These are phyloP conservation scores for Vigna mungo DNA, from an alignment of 306 rosid species.

Conservation along the genomic window DNA sequence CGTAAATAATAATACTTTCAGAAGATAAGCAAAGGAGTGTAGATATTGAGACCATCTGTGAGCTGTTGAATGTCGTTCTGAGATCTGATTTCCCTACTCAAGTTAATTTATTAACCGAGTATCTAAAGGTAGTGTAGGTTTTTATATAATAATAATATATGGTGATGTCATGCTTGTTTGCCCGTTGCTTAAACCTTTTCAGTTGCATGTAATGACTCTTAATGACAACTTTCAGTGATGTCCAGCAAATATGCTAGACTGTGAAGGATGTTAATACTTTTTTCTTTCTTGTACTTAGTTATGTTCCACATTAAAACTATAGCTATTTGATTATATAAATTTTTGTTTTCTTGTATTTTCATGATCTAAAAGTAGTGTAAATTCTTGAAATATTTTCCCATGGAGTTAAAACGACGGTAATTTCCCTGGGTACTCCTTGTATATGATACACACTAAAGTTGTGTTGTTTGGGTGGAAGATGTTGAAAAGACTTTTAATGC, in stretches of 20 bases:
- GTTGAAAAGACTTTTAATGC: slow-evolving; percentile 11
- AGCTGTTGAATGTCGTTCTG: slow-evolving; percentile 63
- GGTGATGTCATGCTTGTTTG: slow-evolving; percentile 11
- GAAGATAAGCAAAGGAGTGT: slow-evolving; percentile 73
- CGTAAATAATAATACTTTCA: slow-evolving; percentile 50
- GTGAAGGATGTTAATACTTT: slow-evolving; percentile 19
- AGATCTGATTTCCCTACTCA: slow-evolving; percentile 54
- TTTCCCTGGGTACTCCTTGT: slow-evolving; percentile 8
- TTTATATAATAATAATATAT: slow-evolving; percentile 15
- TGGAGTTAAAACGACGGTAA: slow-evolving; percentile 17
- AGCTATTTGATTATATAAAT: neutral
- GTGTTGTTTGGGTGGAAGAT: slow-evolving; percentile 24
- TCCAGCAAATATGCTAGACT: slow-evolving; percentile 22
- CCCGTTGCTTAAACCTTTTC: slow-evolving; percentile 12
- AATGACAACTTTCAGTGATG: slow-evolving; percentile 22
- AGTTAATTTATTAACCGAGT: slow-evolving; percentile 58
- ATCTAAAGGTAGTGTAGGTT: slow-evolving; percentile 61
- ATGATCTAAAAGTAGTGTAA: slow-evolving; percentile 19
- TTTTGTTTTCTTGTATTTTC: slow-evolving; percentile 26
- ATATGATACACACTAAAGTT: slow-evolving; percentile 15
- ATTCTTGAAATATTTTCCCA: slow-evolving; percentile 7
- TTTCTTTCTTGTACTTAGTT: slow-evolving; percentile 34
- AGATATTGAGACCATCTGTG: slow-evolving; percentile 67
- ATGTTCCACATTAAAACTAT: slow-evolving; percentile 7
- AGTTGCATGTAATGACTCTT: slow-evolving; percentile 21